Evolutionary conservation across 805 yeast species (phyloP), one percentile per base, ranked within the genome.

Genomic region (Phaffomyces opuntiae): DNA sequence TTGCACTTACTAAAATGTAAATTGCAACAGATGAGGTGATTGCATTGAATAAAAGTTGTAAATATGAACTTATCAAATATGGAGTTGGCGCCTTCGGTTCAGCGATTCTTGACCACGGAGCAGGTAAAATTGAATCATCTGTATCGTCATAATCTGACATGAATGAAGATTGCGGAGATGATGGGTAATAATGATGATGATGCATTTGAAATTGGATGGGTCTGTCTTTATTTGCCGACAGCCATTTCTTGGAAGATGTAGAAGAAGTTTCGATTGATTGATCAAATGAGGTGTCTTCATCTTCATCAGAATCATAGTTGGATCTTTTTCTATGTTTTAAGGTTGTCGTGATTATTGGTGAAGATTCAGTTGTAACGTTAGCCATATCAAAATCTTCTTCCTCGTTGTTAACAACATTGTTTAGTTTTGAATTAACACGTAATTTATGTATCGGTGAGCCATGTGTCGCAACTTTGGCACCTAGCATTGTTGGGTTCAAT

Each of bases 11-110:
- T 3, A 73, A 55, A 29, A 81, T 53, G 36, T 74, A 70, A 7
- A 73, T 53, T 0, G 72, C 72, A 39, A 74, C 73, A 9, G 67
- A 48, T 1, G 75, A 65, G 0, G 80, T 75, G 3, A 69, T 46
- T 3, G 72, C 59, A 55, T 83, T 83, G 48, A 78, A 56, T 3
- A 70, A 40, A 9, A 81, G 53, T 60, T 83, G 90, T 32, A 82
- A 58, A 53, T 82, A 81, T 13, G 89, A 77, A 9, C 82, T 72
- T 9, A 81, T 56, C 27, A 78, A 57, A 55, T 83, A 83, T 7
- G 84, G 78, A 0, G 69, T 62, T 47, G 71, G 72, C 29, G 75
- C 78, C 17, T 65, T 68, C 4, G 87, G 85, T 12, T 65, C 56
- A 4, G 80, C 74, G 7, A 62, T 55, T 7, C 67, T 46, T 7